A percentile compares a stretch with the other conserved stretches of the same genome.
phyloP scores from a whole-genome alignment of 73 alveolate species.

The Paramecium caudatum region DNA sequence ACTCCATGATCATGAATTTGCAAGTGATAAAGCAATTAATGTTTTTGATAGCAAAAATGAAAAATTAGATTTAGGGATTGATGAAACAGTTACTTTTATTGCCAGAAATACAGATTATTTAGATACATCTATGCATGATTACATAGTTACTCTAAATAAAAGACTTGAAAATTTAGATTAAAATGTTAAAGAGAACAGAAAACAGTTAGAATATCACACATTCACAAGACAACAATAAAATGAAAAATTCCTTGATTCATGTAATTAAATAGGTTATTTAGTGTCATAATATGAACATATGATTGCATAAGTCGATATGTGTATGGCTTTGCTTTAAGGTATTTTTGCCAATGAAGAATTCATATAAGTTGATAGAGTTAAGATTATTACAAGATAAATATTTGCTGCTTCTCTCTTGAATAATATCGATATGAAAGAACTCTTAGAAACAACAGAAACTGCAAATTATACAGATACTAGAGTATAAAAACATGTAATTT shows the following conservation, averaged over 20 bases:
- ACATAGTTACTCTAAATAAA: slow-evolving; percentile 14
- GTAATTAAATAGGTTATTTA: neutral
- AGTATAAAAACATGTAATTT: slow-evolving; percentile 11
- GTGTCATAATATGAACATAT: slow-evolving; percentile 20
- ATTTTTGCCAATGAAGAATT: slow-evolving; percentile 23
- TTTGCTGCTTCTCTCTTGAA: slow-evolving; percentile 27
- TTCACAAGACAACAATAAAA: slow-evolving; percentile 9
- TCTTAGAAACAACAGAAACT: neutral
- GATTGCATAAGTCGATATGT: slow-evolving; percentile 61
- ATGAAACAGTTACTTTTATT: slow-evolving; percentile 47
- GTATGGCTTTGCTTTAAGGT: slow-evolving; percentile 12
- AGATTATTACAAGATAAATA: neutral
- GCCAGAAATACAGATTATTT: slow-evolving; percentile 34
- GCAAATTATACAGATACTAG: slow-evolving; percentile 20
- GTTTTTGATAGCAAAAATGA: slow-evolving; percentile 13
- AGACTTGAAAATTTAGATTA: slow-evolving; percentile 57
- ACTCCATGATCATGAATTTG: slow-evolving; percentile 24
- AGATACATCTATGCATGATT: slow-evolving; percentile 15
- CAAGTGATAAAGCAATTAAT: neutral
- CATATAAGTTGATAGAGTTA: slow-evolving; percentile 43
- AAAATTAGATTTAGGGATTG: slow-evolving; percentile 41
- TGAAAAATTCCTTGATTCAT: neutral
- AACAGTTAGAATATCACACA: slow-evolving; percentile 40
- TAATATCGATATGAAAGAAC: neutral
- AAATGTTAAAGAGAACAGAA: slow-evolving; percentile 8